Percentiles rank a stretch among this genome's conserved stretches.
These are phyloP conservation scores for Blastosporella zonata DNA, from an alignment of 1,284 basidiomycete genomes.

Conservation along the genomic window DNA sequence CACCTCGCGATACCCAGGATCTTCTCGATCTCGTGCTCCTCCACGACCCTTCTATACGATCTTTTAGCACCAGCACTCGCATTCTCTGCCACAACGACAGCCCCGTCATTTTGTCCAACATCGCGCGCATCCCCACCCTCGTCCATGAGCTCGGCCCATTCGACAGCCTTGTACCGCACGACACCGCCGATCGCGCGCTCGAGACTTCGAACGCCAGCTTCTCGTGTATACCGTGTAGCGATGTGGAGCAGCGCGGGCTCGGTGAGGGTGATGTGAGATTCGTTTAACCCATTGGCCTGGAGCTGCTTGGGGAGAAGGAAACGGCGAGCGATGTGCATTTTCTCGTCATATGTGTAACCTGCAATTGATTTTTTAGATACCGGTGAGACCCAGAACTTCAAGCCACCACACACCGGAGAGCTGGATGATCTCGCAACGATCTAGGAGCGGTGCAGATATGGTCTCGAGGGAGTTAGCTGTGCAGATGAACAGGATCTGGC, in stretches of 20 bases:
- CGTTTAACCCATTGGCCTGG: conserved; percentile 61
- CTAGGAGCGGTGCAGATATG: conserved; percentile 80
- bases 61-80: conserved; percentile 18
- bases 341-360: conserved; percentile 90
- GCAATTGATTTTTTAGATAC: background rate
- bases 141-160: conserved; percentile 79
- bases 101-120: conserved; percentile 17
- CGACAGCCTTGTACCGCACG: conserved; percentile 84
- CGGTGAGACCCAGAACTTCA: conserved; percentile 10
- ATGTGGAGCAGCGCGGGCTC: conserved; percentile 72
- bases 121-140: conserved; percentile 23
- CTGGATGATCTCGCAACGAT: conserved; percentile 71
- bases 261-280: conserved; percentile 52
- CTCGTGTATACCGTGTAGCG: conserved; percentile 77
- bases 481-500: conserved; percentile 86
- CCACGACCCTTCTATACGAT: conserved; percentile 64
- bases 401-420: conserved; percentile 50
- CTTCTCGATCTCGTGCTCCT: conserved; percentile 72
- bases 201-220: conserved; percentile 90
- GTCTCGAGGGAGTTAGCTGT: conserved; percentile 86
- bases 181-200: conserved; percentile 87
- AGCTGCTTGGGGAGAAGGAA: conserved; percentile 89
- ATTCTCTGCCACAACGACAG: conserved; percentile 14
- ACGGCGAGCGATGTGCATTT: conserved; percentile 81
- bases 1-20: conserved; percentile 83